Evolutionary conservation across 1,139 yeast genomes (phyloP), one percentile per base, ranked within the genome.

Genomic region (Yamadazyma sp.): DNA sequence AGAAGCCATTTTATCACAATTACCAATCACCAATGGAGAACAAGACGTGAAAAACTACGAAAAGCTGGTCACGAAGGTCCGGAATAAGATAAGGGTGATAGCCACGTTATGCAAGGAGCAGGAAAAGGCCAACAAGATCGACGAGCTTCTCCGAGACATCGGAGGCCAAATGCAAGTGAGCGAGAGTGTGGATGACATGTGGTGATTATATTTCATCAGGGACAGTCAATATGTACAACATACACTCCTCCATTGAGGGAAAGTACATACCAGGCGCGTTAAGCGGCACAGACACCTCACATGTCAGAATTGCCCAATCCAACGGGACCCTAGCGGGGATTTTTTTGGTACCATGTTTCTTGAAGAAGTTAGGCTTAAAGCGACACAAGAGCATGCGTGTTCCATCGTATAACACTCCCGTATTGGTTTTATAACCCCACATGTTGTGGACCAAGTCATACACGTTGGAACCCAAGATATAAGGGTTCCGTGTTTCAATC

Each of bases 1-100:
- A 31, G 45, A 51, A n/a, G 47, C 40, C 3, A 42, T 62, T 10
- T 31, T 69, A 4, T 42, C 41, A 2, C 50, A 45, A 9, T 54
- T 70, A 2, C 62, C 67, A 2, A 40, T 46, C 21, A 57, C 59
- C 3, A 76, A 76, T 47, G 72, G 68, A 6, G 81, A 73, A 35
- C 59, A 58, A 1, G 73, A 69, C 31, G 84, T 79, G 11, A 68
- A 69, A 6, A 59, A 58, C 13, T 75, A 69, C 43, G 84, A 78
- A 40, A 68, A 60, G 37, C 46, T 57, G 9, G 40, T 78, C 3
- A 54, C 56, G 4, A 75, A 74, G 49, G 67, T 79, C 4, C 58
- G 81, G 40, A 80, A 79, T 48, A 80, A 78, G 54, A 56, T 77
- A 23, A 56, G 86, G 41, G 67, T 76, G 9, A 52, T 79, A 11